Evolutionary conservation across 1,139 yeast species (phyloP), one percentile per base, ranked within the genome.

Genomic region (Geotrichum australiense): DNA sequence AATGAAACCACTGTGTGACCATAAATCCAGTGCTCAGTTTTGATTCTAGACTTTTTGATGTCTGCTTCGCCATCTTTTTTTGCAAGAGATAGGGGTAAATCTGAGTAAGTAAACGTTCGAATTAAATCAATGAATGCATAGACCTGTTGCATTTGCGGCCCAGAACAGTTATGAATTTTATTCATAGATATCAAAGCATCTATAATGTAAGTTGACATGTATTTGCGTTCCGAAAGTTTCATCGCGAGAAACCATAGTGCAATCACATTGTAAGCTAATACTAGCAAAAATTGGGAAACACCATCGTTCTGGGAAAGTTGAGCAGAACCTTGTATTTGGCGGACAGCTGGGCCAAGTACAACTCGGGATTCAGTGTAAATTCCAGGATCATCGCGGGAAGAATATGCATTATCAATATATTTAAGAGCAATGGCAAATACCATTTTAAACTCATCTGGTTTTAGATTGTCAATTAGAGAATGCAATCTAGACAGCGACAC

Each of bases 341-440:
- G 32, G 44, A 25, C 50, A 43, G 35, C 41, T 21, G 45, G 41
- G 22, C 43, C 49, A 14, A 48, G 46, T 11, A 36, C 44, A 0
- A 81, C 76, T 0, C 81, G 75, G 54, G 20, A 64, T 70, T 26
- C 63, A 63, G 10, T 56, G 56, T 2, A 73, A 74, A 21, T 63
- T 62, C 45, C 70, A 4, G 50, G 47, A 36, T 56, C 50, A 29
- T 48, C 48, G 20, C 53, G 50, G 41, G 70, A 59, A 52, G 82
- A 86, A 42, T 73, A 69, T 1, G 87, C 76, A 54, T 77, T 80
- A 54, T 82, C 85, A 45, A 85, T 80, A 53, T 79, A 81, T 52
- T 80, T 80, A 63, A 85, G 82, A 1, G 89, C 82, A 57, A 85
- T 82, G 0, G 85, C 95, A 64, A 85, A 83, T 1, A 86, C 85